Evolutionary conservation across 73 alveolate species (phyloP).

Genomic region (Diophrys sp.): DNA sequence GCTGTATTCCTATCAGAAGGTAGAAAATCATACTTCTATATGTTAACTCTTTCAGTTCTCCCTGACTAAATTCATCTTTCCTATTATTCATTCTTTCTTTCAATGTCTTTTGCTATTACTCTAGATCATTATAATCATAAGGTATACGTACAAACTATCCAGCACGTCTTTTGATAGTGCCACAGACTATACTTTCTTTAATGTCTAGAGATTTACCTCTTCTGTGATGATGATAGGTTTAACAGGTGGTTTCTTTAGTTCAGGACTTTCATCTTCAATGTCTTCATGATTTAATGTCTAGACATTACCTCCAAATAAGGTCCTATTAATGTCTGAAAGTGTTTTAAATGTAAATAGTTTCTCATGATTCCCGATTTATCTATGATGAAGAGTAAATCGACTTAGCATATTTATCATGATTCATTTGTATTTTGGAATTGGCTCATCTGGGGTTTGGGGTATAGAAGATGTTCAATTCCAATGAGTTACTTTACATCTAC

Average conservation of each 20-base stretch:
- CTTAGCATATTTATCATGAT: too few species aligned
- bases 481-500: too few species aligned
- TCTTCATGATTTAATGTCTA: too few species aligned
- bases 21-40: neutral
- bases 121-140: neutral
- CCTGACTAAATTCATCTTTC: neutral
- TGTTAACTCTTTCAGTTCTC: neutral
- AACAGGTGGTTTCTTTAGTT: neutral
- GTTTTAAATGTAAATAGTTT: slow-evolving; percentile 8
- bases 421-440: too few species aligned
- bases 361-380: neutral
- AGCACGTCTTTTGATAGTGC: neutral
- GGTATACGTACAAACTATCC: neutral
- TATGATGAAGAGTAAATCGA: too few species aligned
- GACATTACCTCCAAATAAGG: neutral
- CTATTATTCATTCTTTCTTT: too few species aligned
- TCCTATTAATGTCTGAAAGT: slow-evolving; percentile 8
- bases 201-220: neutral
- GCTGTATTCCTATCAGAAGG: neutral
- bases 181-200: neutral
- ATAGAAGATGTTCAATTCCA: too few species aligned
- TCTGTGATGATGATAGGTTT: neutral
- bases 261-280: too few species aligned
- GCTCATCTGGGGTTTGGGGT: too few species aligned
- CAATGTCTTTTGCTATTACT: neutral